Evolutionary conservation across 2,329 filamentous ascomycete species (phyloP), one percentile per base, ranked within the genome.

Genomic region (Ascochyta rabiei): DNA sequence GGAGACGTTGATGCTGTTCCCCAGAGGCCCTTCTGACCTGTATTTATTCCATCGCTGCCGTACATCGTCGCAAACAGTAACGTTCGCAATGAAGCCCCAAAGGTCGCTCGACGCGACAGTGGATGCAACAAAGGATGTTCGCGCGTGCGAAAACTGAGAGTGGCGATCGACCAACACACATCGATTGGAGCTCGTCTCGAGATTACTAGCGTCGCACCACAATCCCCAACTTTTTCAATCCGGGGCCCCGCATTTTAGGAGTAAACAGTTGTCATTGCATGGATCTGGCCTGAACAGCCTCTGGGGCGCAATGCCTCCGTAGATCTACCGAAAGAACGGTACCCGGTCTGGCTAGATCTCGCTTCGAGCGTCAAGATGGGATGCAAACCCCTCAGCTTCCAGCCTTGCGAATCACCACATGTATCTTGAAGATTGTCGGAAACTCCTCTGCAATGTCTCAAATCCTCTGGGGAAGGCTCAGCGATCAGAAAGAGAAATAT

Each of bases 101-200:
- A 23, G 43, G 41, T 23, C n/a, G 43, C 50, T 53, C 50, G 48
- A 50, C 24, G 43, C 50, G 50, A 53, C 23, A 40, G 23, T 23
- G 38, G 9, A 41, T 6, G 13, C 38, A 19, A 4, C 7, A 8
- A 5, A n/a, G 23, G 12, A 23, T 24, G 16, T 9, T 4, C 23
- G 16, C 9, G 15, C 4, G 37, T 23, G 43, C 19, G 19, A 5
- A 13, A 4, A 21, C 19, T 30, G 21, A 7, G 30, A 31, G 34
- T 38, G 38, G 26, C 24, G 28, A 8, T 13, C 16, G 23, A 7
- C 16, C 26, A 6, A 15, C 2, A 31, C n/a, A 10, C 21, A 7
- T 42, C n/a, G n/a, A 43, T 50, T 50, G 40, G 39, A 43, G 51
- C 51, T 54, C 51, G 51, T 35, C 40, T 40, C 51, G 51, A 54